Base-by-base conservation (phyloP, 164 flowering plant genomes). In the Chloranthus sessilifolius region DNA sequence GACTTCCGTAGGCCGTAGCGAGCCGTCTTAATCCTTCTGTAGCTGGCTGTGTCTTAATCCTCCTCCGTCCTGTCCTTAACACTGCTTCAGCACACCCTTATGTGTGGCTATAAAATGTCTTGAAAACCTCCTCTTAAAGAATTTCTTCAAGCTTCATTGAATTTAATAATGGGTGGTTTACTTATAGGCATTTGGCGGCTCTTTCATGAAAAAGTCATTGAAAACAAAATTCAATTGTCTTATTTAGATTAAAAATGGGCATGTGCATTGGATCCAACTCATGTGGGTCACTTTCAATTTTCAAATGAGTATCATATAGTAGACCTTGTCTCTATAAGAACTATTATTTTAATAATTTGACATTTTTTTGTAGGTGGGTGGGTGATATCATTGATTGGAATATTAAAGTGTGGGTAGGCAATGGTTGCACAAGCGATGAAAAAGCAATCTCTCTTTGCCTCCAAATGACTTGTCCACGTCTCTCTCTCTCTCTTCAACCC, bases 181-280 rank as follows among this genome's bases (percentile, higher is more conserved):
- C 24, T 36, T 35, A n/a, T 34, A 3, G 41, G 40, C 14, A 3
- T n/a, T 25, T 51, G 43, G n/a, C 17, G 6, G 44, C 33, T 39
- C 43, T 51, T 7, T 10, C 24, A n/a, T 9, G 12, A 8, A 24
- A 12, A 12, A 10, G n/a, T 45, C 7, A 15, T 26, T 7, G 31
- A 16, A 24, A 29, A 25, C 12, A 1, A 40, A 40, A 16, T 24
- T 40, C 45, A 30, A 52, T 27, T 19, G 29, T 26, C 22, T 40
- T 40, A 9, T 28, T 40, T 26, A 9, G 17, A 37, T 4, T 7
- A 17, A 17, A 37, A 52, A 17, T 25, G 1, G 24, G 16, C 24
- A 46, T 55, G 60, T 55, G 38, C 65, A 55, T n/a, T 55, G 60
- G 28, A 61, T 55, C 51, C 25, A 49, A 55, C 65, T 50, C 45